Base-by-base conservation (phyloP, 2,329 filamentous ascomycete species). In the Trichoderma koningii region DNA sequence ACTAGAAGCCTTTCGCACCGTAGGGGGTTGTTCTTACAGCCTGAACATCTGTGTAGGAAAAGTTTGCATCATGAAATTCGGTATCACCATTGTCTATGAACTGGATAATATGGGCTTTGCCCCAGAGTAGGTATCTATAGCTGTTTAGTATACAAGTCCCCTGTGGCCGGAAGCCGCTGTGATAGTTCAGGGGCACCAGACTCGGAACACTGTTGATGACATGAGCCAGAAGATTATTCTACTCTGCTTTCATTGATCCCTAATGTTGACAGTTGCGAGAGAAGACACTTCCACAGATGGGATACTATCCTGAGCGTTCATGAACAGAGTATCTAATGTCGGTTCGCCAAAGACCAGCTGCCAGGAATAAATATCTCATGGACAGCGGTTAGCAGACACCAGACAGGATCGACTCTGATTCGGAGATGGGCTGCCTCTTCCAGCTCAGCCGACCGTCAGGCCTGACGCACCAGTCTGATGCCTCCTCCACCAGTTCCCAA, bases 401-500 rank as follows among this genome's bases (percentile, higher is more conserved):
- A 2, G 71, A 71, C 38, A 76, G 55, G 14, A 76, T 73, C 6
- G 73, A 75, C 21, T 70, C 71, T 30, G 74, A 72, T 7, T 75
- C 72, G 2, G 77, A 78, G 12, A 79, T 71, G 1, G 77, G 76
- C 44, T 77, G 76, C 41, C 73, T 68, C 23, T 71, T 69, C 78
- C 78, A 80, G 4, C 70, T 65, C 12, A 79, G 60, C 2, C 66
- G 70, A 14, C 76, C 76, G 34, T 78, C 71, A 1, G 68, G 53
- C 0, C 67, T 67, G 5, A 78, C 73, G 10, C 63, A 63, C 52
- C 75, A 75, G 5, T 73, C 70, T 0, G 77, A 76, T 9, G 69
- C 71, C 66, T 80, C 78, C 63, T 80, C 78, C 0, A 80, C 68
- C 23, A 79, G 68, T 34, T 73, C 74, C 78, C 78, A 80, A 6